Evolutionary conservation across 768 basidiomycete genomes (phyloP), one percentile per base, ranked within the genome.

Genomic region (Boletus vermiculosoides): DNA sequence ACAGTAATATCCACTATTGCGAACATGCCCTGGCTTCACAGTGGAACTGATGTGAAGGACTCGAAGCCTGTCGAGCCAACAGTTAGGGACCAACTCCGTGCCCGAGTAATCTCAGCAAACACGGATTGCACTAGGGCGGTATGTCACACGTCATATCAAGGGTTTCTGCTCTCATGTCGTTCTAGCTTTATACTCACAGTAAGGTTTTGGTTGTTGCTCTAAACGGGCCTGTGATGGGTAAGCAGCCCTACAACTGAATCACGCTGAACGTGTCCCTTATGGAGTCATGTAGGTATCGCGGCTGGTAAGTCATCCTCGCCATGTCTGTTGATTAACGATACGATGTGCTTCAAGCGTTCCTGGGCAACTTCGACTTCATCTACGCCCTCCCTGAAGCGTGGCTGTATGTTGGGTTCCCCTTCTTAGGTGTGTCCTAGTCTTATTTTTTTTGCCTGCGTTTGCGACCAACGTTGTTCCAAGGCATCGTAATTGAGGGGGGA

Each of bases 181-280:
- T 54, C 12, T 40, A 89, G 87, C 70, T 89, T n/a, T 85, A 84
- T 60, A 78, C 79, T 0, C 88, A 90, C 63, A 77, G 76, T 54
- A 90, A 90, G 67, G 73, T 89, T 16, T 75, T 90, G 18, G 81
- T 90, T 13, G 87, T 86, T 13, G 87, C 85, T 2, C 61, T 90
- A 22, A 88, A 90, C 59, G 88, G 88, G 0, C 88, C 88, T 18
- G 88, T 86, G 5, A 83, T 90, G 80, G 88, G 87, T 86, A 67
- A 58, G 63, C 16, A 12, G 18, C 16, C 6, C 20, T 12, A 6
- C 25, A 8, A n/a, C 12, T 7, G 28, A 22, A 11, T 25, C 25
- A 22, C 16, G 40, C 47, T 47, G 40, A 62, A 33, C 8, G 13
- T 41, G 31, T 28, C 31, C 15, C 39, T 65, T 6, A 69, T 40